Percentiles rank a stretch among this genome's conserved stretches.
Evolutionary conservation across 2,329 filamentous ascomycete species (phyloP).

Genomic region (Botrytis medusae): DNA sequence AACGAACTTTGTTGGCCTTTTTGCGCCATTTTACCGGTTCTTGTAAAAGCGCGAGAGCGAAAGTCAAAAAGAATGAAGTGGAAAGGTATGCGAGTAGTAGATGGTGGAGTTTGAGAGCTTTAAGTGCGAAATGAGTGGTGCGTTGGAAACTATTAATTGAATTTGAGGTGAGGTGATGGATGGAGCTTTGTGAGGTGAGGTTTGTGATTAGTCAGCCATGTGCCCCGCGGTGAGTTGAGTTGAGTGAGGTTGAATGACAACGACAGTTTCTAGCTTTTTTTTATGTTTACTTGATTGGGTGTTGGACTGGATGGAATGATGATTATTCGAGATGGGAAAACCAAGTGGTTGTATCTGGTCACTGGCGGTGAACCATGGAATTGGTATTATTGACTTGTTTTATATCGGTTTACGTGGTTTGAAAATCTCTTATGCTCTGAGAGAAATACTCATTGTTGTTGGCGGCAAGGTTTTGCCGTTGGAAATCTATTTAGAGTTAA

Average conservation of each 20-base stretch:
- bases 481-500: background rate
- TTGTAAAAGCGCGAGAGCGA: too few relatives aligned
- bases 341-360: background rate
- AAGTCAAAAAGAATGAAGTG: too few relatives aligned
- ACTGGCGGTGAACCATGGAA: background rate
- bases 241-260: background rate
- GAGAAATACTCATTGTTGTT: background rate
- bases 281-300: background rate
- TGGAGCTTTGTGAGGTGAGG: background rate
- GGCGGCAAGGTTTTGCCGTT: background rate
- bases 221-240: background rate
- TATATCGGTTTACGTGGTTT: background rate
- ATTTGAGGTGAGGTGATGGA: background rate
- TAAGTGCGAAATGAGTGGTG: background rate
- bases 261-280: background rate
- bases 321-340: background rate
- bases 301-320: background rate
- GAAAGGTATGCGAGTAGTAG: background rate
- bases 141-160: background rate
- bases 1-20: constrained; percentile 3
- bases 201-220: background rate
- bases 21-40: background rate
- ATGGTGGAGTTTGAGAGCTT: background rate
- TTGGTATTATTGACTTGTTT: background rate
- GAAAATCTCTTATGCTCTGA: background rate